Evolutionary conservation across 345 rosid species (phyloP), one percentile per base, ranked within the genome.

Genomic region (Combretum micranthum): DNA sequence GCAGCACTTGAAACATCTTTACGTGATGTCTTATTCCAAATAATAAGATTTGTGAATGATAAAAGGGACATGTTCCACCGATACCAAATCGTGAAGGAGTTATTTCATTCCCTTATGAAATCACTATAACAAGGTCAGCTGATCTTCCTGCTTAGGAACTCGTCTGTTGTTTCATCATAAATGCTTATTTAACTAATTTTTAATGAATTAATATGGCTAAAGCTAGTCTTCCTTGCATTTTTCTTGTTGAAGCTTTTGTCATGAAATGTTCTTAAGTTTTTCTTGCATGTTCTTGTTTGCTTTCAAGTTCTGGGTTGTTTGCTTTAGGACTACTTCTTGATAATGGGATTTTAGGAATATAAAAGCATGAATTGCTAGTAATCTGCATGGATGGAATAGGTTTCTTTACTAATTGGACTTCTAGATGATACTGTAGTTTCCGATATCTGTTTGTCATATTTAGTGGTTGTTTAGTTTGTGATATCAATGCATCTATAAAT

Each of bases 1-100:
- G 79, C 85, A 64, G 67, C 83, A 66, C 85, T 89, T 55, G 97
- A 93, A 74, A 76, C 83, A 52, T 82, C 92, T 47, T 77, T 93
- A 55, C 88, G 70, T 45, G 95, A 93, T 51, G 97, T 85, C 62
- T 55, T 93, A 53, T 89, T 89, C 82, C 99, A 93, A 62, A 80
- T 89, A 62, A 85, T 93, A 61, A 93, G 77, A 66, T 93, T 87
- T 66, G 97, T 83, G 65, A 93, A 89, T 63, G 97, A 89, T 77
- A 93, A 89, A 66, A 93, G 83, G 62, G 99, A 93, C 99, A 93
- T 16, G 85, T 93, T 50, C 99, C 99, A 62, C 77, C 96, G 5
- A 82, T 93, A 65, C 68, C 86, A 18, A 66, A 66, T 19, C 61
- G 59, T 2, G 97, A 93, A 39, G 82, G 86, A 13, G 84, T 80